These are phyloP conservation scores for Boletus tomentosulus DNA, from an alignment of 768 basidiomycete species.

Conservation along the genomic window DNA sequence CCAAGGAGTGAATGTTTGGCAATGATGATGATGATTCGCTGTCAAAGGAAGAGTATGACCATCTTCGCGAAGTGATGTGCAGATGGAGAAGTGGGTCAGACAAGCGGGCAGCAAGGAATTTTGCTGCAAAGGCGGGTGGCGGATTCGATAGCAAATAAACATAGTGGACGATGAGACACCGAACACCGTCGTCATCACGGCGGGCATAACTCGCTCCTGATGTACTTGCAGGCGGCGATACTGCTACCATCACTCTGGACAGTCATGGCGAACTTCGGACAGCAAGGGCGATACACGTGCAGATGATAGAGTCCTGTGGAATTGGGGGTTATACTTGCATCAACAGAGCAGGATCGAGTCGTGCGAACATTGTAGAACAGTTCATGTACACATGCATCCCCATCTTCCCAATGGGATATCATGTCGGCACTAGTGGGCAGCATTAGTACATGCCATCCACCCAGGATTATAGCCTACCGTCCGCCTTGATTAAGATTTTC, in stretches of 20 bases:
- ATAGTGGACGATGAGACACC: slow-evolving; percentile 12
- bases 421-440: slow-evolving; percentile 60
- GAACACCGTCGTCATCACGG: slow-evolving; percentile 16
- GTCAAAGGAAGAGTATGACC: slow-evolving; percentile 3
- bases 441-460: slow-evolving; percentile 3
- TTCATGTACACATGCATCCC: slow-evolving; percentile 73
- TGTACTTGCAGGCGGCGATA: slow-evolving; percentile 23
- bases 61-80: slow-evolving; percentile 26
- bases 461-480: slow-evolving; percentile 45
- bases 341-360: slow-evolving; percentile 5
- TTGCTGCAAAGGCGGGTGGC: slow-evolving; percentile 9
- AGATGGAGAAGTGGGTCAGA: slow-evolving; percentile 13
- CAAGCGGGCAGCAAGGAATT: slow-evolving; percentile 9
- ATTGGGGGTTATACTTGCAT: slow-evolving; percentile 7
- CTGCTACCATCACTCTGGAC: slow-evolving; percentile 18
- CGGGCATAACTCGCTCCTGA: slow-evolving; percentile 13
- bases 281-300: slow-evolving; percentile 61
- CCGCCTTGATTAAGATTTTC: slow-evolving; percentile 85
- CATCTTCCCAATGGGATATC: slow-evolving; percentile 86
- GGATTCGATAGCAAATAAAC: slow-evolving; percentile 21
- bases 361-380: slow-evolving; percentile 70
- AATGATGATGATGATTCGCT: slow-evolving; percentile 7
- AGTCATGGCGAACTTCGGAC: slow-evolving; percentile 42
- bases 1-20: slow-evolving; percentile 4
- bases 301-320: slow-evolving; percentile 65